Evolutionary conservation across 345 rosid genomes (phyloP).

Genomic region (Euphorbia lathyris): DNA sequence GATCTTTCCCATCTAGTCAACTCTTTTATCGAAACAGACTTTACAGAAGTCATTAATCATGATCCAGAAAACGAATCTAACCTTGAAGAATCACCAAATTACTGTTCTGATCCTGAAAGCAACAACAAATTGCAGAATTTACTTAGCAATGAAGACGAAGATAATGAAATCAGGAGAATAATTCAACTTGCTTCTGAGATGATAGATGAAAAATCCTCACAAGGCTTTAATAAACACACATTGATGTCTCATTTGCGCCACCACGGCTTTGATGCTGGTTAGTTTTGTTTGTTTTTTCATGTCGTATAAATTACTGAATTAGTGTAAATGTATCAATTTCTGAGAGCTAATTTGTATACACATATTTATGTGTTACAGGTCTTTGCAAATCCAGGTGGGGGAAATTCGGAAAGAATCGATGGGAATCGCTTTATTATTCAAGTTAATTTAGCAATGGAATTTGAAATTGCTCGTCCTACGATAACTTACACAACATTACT

Average conservation of each 20-base stretch:
- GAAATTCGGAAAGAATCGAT: slow-evolving; percentile 42
- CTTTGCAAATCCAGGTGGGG: slow-evolving; percentile 81
- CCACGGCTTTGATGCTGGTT: slow-evolving; percentile 82
- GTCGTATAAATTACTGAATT: too few species aligned
- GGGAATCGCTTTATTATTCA: slow-evolving; percentile 58
- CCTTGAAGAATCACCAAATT: slow-evolving; percentile 6
- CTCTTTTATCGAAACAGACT: slow-evolving; percentile 65
- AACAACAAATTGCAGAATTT: slow-evolving; percentile 34
- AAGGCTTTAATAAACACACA: slow-evolving; percentile 38
- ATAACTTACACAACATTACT: slow-evolving; percentile 39
- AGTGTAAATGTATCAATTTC: too few species aligned
- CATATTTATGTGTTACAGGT: too few species aligned
- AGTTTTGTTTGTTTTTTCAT: too few species aligned
- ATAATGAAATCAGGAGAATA: slow-evolving; percentile 24
- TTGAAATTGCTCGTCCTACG: slow-evolving; percentile 70
- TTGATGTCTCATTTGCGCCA: slow-evolving; percentile 54
- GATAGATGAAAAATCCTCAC: slow-evolving; percentile 25
- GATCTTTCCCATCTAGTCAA: slow-evolving; percentile 75
- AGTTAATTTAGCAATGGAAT: slow-evolving; percentile 47
- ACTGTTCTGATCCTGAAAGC: slow-evolving; percentile 41
- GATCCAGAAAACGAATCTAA: slow-evolving; percentile 9
- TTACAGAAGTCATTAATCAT: neutral
- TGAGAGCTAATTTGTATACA: too few species aligned
- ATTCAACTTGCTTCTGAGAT: slow-evolving; percentile 29
- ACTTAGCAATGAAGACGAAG: slow-evolving; percentile 7